Evolutionary conservation across 2,329 filamentous ascomycete genomes (phyloP).

Genomic region (Arthrobotrys sphaeroides): DNA sequence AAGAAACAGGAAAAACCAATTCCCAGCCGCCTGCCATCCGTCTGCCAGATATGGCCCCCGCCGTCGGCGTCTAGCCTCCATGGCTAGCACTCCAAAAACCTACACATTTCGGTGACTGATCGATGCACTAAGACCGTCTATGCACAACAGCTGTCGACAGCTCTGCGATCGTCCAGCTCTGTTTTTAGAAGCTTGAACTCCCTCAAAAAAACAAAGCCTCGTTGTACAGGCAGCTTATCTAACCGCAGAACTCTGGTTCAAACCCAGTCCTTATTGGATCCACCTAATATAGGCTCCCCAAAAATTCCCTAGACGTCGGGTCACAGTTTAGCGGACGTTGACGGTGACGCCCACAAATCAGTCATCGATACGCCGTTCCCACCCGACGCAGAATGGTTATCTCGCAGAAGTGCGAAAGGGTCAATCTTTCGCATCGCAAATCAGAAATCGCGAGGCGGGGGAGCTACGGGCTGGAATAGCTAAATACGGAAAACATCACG

Average conservation of each 20-base stretch:
- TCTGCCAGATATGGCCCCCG: background rate
- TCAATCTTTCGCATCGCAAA: background rate
- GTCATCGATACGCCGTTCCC: background rate
- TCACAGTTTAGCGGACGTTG: background rate
- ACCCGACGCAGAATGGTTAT: background rate
- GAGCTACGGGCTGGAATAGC: background rate
- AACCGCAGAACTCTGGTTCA: background rate
- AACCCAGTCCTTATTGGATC: background rate
- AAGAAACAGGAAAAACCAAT: background rate
- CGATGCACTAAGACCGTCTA: background rate
- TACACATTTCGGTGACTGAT: background rate
- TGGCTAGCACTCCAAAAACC: background rate
- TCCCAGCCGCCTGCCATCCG: background rate
- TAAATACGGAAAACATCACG: background rate
- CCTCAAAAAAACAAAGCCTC: background rate
- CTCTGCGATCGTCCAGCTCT: background rate
- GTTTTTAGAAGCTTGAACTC: background rate
- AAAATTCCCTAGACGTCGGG: too few relatives aligned
- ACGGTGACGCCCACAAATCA: background rate
- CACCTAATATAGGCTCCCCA: background rate
- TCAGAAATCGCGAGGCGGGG: background rate
- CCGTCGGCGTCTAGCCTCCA: background rate
- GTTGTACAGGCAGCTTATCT: background rate
- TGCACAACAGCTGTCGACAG: conserved; percentile 10
- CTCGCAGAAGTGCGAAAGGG: background rate